These are phyloP conservation scores for Paragyromitra xinjiangensis DNA, from an alignment of 495 filamentous ascomycete genomes.

Conservation along the genomic window DNA sequence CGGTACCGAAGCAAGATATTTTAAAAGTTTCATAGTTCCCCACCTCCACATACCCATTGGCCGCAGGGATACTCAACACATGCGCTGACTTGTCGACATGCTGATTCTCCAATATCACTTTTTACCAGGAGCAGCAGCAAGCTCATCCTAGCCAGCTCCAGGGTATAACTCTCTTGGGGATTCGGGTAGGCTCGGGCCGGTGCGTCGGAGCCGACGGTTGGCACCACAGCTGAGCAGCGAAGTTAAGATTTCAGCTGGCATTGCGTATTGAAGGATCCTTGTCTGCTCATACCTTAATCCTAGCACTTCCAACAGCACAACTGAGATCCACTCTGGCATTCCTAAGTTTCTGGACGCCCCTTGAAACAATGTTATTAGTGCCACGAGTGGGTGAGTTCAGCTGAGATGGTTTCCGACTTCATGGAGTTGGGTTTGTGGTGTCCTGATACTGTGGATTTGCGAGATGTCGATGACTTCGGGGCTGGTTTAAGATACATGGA, in stretches of 20 bases:
- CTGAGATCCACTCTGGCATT: neutral
- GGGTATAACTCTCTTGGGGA: neutral
- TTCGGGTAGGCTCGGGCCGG: conserved; percentile 8
- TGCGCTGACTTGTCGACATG: neutral
- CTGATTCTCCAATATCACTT: neutral
- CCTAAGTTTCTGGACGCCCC: neutral
- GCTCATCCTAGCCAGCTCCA: neutral
- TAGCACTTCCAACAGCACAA: neutral
- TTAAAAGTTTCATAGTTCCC: neutral
- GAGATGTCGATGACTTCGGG: neutral
- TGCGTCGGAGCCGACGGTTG: neutral
- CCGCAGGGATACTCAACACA: neutral
- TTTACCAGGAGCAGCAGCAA: conserved; percentile 4
- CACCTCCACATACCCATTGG: neutral
- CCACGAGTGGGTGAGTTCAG: neutral
- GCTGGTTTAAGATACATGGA: neutral
- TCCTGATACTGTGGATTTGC: neutral
- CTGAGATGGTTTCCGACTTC: neutral
- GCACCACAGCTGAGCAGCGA: neutral
- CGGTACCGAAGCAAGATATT: neutral
- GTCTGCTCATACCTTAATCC: conserved; percentile 15
- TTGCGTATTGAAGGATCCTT: conserved; percentile 3
- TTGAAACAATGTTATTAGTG: conserved; percentile 11
- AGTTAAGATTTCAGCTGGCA: conserved; percentile 1
- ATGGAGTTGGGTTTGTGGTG: neutral